Conservation (phyloP, 2,329 filamentous ascomycete genomes). For the Colletotrichum sp. region DNA sequence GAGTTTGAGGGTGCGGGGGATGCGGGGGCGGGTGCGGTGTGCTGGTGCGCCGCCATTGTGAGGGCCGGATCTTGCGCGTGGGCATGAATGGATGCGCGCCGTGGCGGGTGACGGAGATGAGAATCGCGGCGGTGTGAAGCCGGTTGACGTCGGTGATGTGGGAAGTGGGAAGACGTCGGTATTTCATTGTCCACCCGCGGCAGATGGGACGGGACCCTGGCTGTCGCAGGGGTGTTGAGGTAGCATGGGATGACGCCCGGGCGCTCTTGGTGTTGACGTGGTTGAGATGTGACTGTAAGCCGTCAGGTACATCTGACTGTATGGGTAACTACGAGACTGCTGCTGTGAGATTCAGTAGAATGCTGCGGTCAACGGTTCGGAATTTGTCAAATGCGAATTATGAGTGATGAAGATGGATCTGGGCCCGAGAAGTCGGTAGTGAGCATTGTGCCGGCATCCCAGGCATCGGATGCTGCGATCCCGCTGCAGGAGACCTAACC, state of each 20-base stretch:
- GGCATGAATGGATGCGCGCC: neutral
- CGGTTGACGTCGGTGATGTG: neutral
- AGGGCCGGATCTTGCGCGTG: neutral
- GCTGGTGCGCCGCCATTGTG: neutral
- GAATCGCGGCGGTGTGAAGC: neutral
- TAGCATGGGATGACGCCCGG: neutral
- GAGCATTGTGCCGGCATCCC: neutral
- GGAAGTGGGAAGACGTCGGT: neutral
- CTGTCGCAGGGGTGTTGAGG: neutral
- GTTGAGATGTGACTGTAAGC: neutral
- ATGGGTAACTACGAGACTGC: neutral
- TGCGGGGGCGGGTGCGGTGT: neutral
- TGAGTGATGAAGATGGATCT: neutral
- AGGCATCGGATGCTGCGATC: neutral
- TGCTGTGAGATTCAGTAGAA: neutral
- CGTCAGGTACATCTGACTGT: fast-evolving
- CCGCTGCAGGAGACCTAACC: neutral
- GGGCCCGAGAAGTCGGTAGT: neutral
- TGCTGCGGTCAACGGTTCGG: fast-evolving
- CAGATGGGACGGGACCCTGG: neutral
- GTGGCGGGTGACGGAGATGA: fast-evolving
- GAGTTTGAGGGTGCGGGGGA: neutral
- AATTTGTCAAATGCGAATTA: neutral
- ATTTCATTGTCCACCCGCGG: neutral
- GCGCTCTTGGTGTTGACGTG: neutral